Percentiles rank a stretch among this genome's conserved stretches.
phyloP scores from a whole-genome alignment of 345 rosid species.

The Carallia pectinifolia region DNA sequence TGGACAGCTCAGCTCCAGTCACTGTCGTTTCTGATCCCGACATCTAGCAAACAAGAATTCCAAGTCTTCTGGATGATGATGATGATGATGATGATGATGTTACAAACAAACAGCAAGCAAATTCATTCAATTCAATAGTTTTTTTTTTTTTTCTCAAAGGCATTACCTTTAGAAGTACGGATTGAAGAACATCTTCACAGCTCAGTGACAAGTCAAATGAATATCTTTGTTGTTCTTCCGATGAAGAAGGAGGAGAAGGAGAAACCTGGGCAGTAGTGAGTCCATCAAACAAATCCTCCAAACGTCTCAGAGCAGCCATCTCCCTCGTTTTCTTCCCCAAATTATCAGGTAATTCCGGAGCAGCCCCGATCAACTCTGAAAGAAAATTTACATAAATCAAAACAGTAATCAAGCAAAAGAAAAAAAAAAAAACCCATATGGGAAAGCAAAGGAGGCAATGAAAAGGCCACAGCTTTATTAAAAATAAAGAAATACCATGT shows the following conservation, averaged over 20 bases:
- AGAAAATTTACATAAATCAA: neutral
- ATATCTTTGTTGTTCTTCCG: conserved; percentile 11
- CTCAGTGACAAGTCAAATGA: conserved; percentile 35
- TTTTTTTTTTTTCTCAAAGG: neutral
- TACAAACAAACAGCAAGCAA: neutral
- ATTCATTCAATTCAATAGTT: too few relatives aligned
- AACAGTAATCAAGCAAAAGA: too few relatives aligned
- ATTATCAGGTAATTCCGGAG: conserved; percentile 35
- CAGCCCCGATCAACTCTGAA: conserved; percentile 45
- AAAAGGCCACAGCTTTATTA: neutral
- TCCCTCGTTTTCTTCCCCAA: conserved; percentile 40
- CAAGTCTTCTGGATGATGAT: neutral
- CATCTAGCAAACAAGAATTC: conserved; percentile 22
- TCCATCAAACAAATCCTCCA: conserved; percentile 49
- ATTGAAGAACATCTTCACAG: conserved; percentile 48
- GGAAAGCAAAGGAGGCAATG: neutral
- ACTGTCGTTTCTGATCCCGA: conserved; percentile 27
- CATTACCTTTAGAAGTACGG: conserved; percentile 37
- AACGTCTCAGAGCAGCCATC: conserved; percentile 52
- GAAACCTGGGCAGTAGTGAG: conserved; percentile 3
- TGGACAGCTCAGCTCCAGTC: conserved; percentile 35
- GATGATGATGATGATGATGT: neutral
- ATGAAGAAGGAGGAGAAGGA: conserved; percentile 1
- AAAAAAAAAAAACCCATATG: too few relatives aligned
- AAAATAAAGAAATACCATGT: conserved; percentile 30